Percentiles rank a stretch among this genome's conserved stretches.
Evolutionary conservation across 192 early-diverging fungal species (phyloP).

Genomic region (Rhizophagus clarus): DNA sequence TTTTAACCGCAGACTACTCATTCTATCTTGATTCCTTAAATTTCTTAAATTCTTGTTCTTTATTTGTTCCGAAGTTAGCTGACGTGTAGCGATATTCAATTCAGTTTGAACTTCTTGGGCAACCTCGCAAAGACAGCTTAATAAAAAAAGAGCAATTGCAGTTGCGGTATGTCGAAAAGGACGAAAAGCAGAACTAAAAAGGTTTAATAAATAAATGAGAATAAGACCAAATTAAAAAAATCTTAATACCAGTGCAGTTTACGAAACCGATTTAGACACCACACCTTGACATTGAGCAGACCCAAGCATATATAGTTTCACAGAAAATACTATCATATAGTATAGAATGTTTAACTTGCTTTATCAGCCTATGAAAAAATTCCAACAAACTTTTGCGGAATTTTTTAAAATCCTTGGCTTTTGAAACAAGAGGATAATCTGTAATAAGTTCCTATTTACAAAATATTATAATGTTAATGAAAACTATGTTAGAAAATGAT

Average conservation of each 20-base stretch:
- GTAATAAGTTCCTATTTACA: conserved; percentile 38
- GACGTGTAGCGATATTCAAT: conserved; percentile 65
- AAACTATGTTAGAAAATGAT: background rate
- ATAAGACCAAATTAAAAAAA: background rate
- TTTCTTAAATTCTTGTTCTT: conserved; percentile 37
- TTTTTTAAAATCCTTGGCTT: conserved; percentile 62
- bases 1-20: conserved; percentile 45
- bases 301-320: conserved; percentile 66
- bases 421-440: conserved; percentile 83
- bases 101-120: conserved; percentile 61
- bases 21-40: conserved; percentile 31
- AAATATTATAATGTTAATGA: background rate
- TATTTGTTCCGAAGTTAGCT: conserved; percentile 63
- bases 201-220: conserved; percentile 5
- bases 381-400: conserved; percentile 68
- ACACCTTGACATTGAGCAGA: conserved; percentile 66
- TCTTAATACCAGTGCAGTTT: background rate
- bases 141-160: conserved; percentile 64
- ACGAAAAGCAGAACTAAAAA: conserved; percentile 72
- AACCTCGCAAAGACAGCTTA: conserved; percentile 69
- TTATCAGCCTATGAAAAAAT: conserved; percentile 64
- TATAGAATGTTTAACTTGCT: conserved; percentile 60
- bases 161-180: conserved; percentile 93
- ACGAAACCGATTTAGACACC: background rate
- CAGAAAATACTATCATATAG: conserved; percentile 65